Base-by-base conservation (phyloP, 1,284 basidiomycete species). In the Fomitopsis palustris region DNA sequence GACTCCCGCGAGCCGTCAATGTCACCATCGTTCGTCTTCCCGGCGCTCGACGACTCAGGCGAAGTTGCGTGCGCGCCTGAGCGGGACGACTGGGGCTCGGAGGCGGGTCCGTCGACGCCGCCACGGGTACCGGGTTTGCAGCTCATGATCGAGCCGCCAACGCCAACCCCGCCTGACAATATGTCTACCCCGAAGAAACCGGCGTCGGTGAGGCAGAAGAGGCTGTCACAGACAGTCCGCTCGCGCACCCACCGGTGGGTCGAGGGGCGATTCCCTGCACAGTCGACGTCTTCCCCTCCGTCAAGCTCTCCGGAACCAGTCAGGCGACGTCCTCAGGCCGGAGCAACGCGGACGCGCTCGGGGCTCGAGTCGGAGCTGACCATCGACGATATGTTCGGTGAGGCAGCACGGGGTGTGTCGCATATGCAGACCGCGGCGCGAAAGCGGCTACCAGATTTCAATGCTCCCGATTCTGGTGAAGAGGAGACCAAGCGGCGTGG, bases 191-290 rank as follows among this genome's bases (percentile, higher is more conserved):
- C 61, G 19, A 57, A 64, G 39, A 60, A 60, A 19, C 57, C 64
- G 10, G 60, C 55, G 70, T 61, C 53, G 68, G 49, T 37, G 25
- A 60, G 81, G 38, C 72, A 76, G 56, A 69, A 74, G 17, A 75
- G 77, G 41, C 80, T 86, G 69, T 80, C 83, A 10, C 77, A 84
- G 63, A 84, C 82, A 6, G 72, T 86, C 12, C 76, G 78, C 41
- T 75, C 79, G 39, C 76, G 85, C 35, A 82, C 84, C 42, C 72
- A 71, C 60, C 77, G 78, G 35, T 86, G 84, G 84, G 77, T 79
- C 25, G 80, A 83, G 63, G 77, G 79, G 33, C 74, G 83, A 52
- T 81, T 82, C 61, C 55, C 73, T 56, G 54, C 49, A 42, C 21
- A 55, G 35, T 47, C 60, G 21, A 27, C 43, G 29, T 56, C 49